Conservation (phyloP, 140 eudicot genomes). For the Anethum foeniculum region DNA sequence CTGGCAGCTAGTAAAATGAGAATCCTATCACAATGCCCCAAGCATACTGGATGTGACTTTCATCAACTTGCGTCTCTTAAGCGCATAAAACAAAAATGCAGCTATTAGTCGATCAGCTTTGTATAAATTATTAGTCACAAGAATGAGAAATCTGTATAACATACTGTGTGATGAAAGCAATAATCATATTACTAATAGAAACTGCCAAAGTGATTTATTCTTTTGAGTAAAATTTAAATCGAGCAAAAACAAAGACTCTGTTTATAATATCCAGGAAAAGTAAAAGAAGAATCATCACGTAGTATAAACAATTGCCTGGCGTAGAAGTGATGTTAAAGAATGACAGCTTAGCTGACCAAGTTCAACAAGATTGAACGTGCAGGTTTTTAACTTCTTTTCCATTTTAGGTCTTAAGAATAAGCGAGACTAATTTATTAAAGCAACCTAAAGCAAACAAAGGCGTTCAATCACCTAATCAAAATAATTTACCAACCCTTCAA, state of each 20-base stretch:
- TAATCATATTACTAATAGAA: neutral
- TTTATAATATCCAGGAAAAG: neutral
- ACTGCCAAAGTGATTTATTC: neutral
- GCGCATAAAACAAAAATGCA: neutral
- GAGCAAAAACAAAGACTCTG: neutral
- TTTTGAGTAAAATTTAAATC: neutral
- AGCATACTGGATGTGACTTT: slow-evolving; percentile 61
- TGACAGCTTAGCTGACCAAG: neutral
- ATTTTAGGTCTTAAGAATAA: neutral
- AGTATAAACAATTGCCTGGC: neutral
- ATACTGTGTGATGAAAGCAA: neutral
- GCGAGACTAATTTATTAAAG: neutral
- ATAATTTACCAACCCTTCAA: neutral
- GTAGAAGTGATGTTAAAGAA: neutral
- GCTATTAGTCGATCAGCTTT: slow-evolving; percentile 1
- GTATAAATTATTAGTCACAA: slow-evolving; percentile 7
- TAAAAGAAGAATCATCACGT: neutral
- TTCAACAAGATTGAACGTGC: neutral
- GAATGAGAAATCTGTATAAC: neutral
- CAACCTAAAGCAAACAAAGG: neutral
- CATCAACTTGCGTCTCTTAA: slow-evolving; percentile 67
- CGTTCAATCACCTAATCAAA: neutral
- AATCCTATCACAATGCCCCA: slow-evolving; percentile 62
- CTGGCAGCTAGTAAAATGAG: slow-evolving; percentile 50
- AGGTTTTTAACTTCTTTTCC: neutral